phyloP scores from a whole-genome alignment of 371 early-diverging fungal genomes.

The Rhizopus microsporus region DNA sequence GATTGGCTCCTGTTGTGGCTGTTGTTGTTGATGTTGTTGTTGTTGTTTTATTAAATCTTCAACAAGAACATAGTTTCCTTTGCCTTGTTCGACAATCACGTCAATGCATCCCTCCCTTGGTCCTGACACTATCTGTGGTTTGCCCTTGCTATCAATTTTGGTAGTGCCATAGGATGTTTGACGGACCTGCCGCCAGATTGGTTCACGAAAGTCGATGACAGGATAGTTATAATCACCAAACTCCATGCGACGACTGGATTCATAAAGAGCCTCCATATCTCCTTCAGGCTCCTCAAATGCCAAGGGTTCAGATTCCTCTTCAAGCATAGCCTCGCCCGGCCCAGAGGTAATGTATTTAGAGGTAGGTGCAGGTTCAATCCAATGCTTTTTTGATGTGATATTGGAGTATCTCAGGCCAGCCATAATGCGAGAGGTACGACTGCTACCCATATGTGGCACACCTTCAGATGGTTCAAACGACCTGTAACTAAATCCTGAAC shows the following conservation, averaged over 20 bases:
- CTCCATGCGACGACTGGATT: constrained; percentile 42
- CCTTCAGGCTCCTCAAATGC: constrained; percentile 49
- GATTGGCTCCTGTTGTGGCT: neutral
- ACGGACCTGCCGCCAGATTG: constrained; percentile 45
- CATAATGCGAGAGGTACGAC: constrained; percentile 66
- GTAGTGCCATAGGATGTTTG: constrained; percentile 7
- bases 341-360: constrained; percentile 33
- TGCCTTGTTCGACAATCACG: constrained; percentile 48
- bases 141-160: neutral
- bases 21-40: neutral
- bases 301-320: constrained; percentile 35
- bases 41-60: constrained; percentile 14
- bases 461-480: constrained; percentile 82
- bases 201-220: constrained; percentile 50
- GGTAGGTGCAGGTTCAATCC: constrained; percentile 62
- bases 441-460: constrained; percentile 59
- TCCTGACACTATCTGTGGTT: constrained; percentile 1
- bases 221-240: constrained; percentile 62
- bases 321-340: constrained; percentile 39
- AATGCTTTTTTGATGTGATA: constrained; percentile 76
- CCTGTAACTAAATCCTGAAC: constrained; percentile 76
- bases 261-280: constrained; percentile 45
- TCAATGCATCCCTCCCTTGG: constrained; percentile 51
- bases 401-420: constrained; percentile 79
- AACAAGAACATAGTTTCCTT: constrained; percentile 48